Conservation (phyloP, 208 protist species). For the Lotmaria passim region DNA sequence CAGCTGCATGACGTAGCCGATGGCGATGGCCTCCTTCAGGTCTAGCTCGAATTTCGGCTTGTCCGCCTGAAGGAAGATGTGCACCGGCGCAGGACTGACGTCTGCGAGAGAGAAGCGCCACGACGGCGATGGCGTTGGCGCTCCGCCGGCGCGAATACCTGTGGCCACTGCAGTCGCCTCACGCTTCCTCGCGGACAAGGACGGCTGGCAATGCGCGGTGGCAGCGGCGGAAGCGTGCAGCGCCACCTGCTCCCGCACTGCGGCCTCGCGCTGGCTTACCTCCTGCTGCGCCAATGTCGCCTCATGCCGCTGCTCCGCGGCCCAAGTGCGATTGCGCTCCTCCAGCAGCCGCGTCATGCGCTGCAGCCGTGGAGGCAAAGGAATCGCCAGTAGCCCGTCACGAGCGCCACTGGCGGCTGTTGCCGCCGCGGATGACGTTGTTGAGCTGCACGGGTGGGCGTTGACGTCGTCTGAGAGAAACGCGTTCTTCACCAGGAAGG, state of each 20-base stretch:
- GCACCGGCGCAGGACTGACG: conserved; percentile 53
- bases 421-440: not conserved
- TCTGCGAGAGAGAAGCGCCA: conserved; percentile 1
- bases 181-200: not conserved
- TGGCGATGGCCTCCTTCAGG: conserved; percentile 68
- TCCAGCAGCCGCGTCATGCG: conserved; percentile 41
- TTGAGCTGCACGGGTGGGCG: not conserved
- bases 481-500: conserved; percentile 32
- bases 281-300: conserved; percentile 40
- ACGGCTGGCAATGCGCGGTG: not conserved
- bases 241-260: conserved; percentile 31
- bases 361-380: conserved; percentile 42
- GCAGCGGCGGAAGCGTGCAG: conserved; percentile 17
- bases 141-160: not conserved
- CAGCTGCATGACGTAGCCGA: conserved; percentile 83
- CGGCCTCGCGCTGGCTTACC: conserved; percentile 33
- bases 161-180: not conserved
- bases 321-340: conserved; percentile 53
- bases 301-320: conserved; percentile 43
- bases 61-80: conserved; percentile 71
- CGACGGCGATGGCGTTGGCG: not conserved
- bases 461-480: conserved; percentile 5
- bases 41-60: conserved; percentile 70
- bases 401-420: not conserved
- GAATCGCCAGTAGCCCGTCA: not conserved